Evolutionary conservation across 805 yeast genomes (phyloP), one percentile per base, ranked within the genome.

Genomic region (Sporopachydermia quercuum): DNA sequence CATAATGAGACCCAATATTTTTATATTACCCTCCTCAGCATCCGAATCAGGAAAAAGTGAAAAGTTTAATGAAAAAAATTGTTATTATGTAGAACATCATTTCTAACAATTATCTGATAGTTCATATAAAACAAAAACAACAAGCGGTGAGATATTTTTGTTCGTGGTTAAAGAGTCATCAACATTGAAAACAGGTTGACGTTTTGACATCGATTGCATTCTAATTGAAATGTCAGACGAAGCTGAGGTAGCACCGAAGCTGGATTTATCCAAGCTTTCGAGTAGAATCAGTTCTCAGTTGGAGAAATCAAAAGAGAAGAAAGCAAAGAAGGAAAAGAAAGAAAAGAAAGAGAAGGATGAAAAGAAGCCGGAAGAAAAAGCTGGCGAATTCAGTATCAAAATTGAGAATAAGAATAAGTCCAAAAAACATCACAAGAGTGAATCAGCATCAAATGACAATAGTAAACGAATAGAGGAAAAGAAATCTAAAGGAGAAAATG

Each of bases 241-340:
- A n/a, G 8, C 30, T 23, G n/a, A n/a, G 13, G 30, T 8, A 23
- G 8, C 30, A n/a, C 30, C 30, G 30, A 23, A 23, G 30, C 30
- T 23, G 30, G 30, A 23, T 23, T 23, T 23, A n/a, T 23, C 30
- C 30, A 23, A 23, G 30, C 30, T 23, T 8, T 23, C 30, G 8
- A 23, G 30, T n/a, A 23, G n/a, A n/a, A 23, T 23, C 30, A 23
- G 30, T n/a, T 8, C 8, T 8, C 8, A 23, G 30, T 23, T 23
- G n/a, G 66, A 62, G 36, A 76, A 77, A 51, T 55, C 77, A 43
- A 53, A 52, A 18, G 51, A 51, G 30, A 52, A 51, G 35, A 50
- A 43, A 23, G 30, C 8, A 23, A 23, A 23, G 30, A 23, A 23
- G 30, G 30, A n/a, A 23, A 8, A n/a, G 13, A 23, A 23, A n/a